Conservation (phyloP, 140 eudicot species). For the Anethum foeniculum region DNA sequence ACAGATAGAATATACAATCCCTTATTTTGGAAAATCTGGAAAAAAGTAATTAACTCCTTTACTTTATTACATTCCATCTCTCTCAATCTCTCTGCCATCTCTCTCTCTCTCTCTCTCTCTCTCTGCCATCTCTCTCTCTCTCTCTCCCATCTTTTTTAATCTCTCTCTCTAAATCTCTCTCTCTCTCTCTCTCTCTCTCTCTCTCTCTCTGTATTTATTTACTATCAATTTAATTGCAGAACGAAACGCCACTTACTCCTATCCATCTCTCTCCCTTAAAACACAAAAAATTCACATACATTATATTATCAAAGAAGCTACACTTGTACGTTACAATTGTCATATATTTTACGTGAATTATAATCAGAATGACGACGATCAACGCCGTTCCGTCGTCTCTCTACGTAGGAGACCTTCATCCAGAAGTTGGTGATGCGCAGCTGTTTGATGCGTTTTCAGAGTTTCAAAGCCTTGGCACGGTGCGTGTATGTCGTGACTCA, state of each 20-base stretch:
- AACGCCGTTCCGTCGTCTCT: slow-evolving; percentile 44
- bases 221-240: slow-evolving; percentile 19
- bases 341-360: not conserved
- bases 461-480: slow-evolving; percentile 51
- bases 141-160: not conserved
- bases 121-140: not conserved
- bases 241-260: slow-evolving; percentile 18
- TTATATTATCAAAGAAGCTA: not conserved
- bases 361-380: slow-evolving; percentile 29
- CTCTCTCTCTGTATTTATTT: slow-evolving; percentile 17
- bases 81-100: not conserved
- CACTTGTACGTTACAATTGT: not conserved
- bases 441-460: slow-evolving; percentile 46
- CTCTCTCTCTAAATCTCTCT: no score
- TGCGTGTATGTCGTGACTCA: slow-evolving; percentile 68
- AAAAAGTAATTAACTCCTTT: not conserved
- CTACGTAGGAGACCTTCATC: slow-evolving; percentile 85
- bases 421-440: slow-evolving; percentile 36
- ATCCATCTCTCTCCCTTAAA: slow-evolving; percentile 10
- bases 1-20: not conserved
- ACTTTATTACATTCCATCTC: not conserved
- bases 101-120: not conserved
- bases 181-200: not conserved
- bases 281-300: not conserved
- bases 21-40: not conserved